A percentile compares a stretch with the other conserved stretches of the same genome.
Conservation (phyloP, 148 eudicot species). For the Drosera capensis region DNA sequence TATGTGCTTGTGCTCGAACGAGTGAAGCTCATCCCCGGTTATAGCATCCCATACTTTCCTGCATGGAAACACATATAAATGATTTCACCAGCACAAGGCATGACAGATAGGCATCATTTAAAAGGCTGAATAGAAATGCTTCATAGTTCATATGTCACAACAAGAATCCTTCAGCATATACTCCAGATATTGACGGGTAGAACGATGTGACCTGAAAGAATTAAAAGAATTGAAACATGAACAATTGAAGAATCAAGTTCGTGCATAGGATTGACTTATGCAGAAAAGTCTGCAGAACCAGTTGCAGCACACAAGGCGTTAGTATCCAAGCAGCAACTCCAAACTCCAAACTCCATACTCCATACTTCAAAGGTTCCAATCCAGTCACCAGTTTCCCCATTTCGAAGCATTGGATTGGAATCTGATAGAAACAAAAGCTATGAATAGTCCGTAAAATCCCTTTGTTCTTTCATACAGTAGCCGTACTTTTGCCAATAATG, state of each 20-base stretch:
- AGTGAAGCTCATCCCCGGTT: constrained; percentile 79
- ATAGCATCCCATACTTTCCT: constrained; percentile 98
- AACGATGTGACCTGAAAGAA: too few species aligned
- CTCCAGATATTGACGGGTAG: too few species aligned
- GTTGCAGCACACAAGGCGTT: constrained; percentile 79
- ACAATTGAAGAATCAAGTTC: background rate
- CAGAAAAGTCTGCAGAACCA: constrained; percentile 84
- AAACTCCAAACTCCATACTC: constrained; percentile 87
- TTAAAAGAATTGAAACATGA: background rate
- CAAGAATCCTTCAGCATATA: too few species aligned
- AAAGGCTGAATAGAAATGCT: too few species aligned
- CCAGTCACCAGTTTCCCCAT: constrained; percentile 95
- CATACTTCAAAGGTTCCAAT: constrained; percentile 88
- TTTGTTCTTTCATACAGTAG: too few species aligned
- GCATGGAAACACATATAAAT: constrained; percentile 26
- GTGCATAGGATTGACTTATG: constrained; percentile 28
- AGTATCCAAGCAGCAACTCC: constrained; percentile 84
- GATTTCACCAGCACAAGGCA: too few species aligned
- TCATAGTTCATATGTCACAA: too few species aligned
- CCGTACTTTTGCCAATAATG: too few species aligned
- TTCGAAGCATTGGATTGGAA: constrained; percentile 86
- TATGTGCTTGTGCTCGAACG: constrained; percentile 95
- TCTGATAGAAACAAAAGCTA: constrained; percentile 21
- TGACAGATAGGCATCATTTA: too few species aligned
- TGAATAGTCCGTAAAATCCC: background rate